Evolutionary conservation across 768 basidiomycete species (phyloP).

Genomic region (Termitomyces sp.): DNA sequence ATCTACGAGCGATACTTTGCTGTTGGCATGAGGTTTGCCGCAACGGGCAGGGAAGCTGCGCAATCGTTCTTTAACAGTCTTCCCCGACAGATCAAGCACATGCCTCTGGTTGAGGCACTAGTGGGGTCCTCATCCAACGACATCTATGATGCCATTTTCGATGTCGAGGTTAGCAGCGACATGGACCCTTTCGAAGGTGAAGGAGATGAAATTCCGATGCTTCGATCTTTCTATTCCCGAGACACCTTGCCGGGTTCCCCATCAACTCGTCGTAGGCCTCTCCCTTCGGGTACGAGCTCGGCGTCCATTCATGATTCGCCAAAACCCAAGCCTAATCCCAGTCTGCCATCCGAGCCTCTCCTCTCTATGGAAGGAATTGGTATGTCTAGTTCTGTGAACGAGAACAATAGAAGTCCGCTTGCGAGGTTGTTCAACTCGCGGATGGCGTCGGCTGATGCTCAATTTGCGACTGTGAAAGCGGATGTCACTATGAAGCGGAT

Average conservation of each 20-base stretch:
- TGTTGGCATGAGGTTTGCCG: slow-evolving; percentile 43
- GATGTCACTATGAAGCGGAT: slow-evolving; percentile 48
- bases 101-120: slow-evolving; percentile 71
- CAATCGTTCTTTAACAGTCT: slow-evolving; percentile 58
- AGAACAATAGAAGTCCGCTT: slow-evolving; percentile 39
- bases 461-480: slow-evolving; percentile 21
- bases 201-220: slow-evolving; percentile 36
- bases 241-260: slow-evolving; percentile 25
- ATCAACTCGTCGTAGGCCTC: slow-evolving; percentile 20
- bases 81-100: slow-evolving; percentile 65
- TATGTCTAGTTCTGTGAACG: slow-evolving; percentile 6
- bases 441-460: slow-evolving; percentile 12
- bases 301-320: slow-evolving; percentile 20
- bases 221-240: slow-evolving; percentile 34
- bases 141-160: slow-evolving; percentile 76
- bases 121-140: slow-evolving; percentile 66
- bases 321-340: slow-evolving; percentile 13
- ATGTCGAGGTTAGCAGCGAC: slow-evolving; percentile 50
- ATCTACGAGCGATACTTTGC: slow-evolving; percentile 74
- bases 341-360: slow-evolving; percentile 12
- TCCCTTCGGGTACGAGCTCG: slow-evolving; percentile 17
- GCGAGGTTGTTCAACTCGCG: slow-evolving; percentile 39
- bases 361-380: slow-evolving; percentile 14
- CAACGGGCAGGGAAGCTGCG: slow-evolving; percentile 46
- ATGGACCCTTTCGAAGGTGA: slow-evolving; percentile 46